Evolutionary conservation across 2,329 filamentous ascomycete species (phyloP), one percentile per base, ranked within the genome.

Genomic region (Cladosporium velox): DNA sequence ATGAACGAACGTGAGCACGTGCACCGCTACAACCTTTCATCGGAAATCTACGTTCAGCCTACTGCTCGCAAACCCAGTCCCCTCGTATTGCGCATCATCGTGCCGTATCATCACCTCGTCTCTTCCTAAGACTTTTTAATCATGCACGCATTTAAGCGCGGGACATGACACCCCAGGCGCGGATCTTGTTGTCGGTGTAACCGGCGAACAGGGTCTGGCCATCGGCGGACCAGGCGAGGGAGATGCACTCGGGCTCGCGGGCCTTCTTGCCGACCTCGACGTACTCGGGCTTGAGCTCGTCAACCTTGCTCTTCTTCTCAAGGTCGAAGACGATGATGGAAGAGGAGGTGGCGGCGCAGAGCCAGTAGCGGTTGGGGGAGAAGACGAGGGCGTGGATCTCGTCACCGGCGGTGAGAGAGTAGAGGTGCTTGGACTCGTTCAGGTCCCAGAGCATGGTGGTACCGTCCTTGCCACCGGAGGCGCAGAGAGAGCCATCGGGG

Each of bases 301-400:
- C 94, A 80, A 98, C 94, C 91, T 97, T 98, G 91, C 90, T 96
- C 93, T 99, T 99, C 93, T 99, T 99, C 92, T 99, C 95, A 76
- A 99, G 90, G 81, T 99, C 95, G 86, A 99, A 99, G 88, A 99
- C 98, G 89, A 97, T 97, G 89, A 99, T 98, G 88, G 89, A 93
- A 86, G 88, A 92, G 80, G 92, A 88, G 72, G 95, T 99, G 81
- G 95, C 95, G 80, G 95, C 95, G 89, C 95, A 99, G 77, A 99
- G 90, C 95, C 95, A 99, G 92, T 99, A 99, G 84, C 95, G 91
- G 92, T 99, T 99, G 81, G 95, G 95, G 73, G 95, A 98, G 92
- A 99, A 99, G 84, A 98, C 95, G 75, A 99, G 94, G 76, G 95
- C 94, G 87, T 99, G 95, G 88, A 99, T 99, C 90, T 98, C 95